Evolutionary conservation across 2,329 filamentous ascomycete genomes (phyloP), one percentile per base, ranked within the genome.

Genomic region (Paramyrothecium roridum): DNA sequence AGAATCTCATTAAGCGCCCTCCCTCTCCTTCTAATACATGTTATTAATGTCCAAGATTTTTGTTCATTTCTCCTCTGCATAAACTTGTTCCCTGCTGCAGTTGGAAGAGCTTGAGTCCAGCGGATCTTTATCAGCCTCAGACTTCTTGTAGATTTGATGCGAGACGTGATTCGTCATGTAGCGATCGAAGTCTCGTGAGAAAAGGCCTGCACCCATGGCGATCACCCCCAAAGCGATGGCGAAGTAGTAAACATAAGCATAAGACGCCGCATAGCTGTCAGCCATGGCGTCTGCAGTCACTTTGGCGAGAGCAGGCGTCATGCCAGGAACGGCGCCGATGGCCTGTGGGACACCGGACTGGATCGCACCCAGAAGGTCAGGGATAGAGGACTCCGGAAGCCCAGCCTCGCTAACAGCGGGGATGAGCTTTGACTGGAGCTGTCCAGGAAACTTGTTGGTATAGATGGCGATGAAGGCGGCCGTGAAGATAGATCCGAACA

Each of bases 201-300:
- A 52, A 22, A 55, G 13, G 11, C 55, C 54, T 8, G 60, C 59
- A 34, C 59, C 50, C 40, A 61, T 52, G 11, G 50, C 51, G 48
- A 61, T 22, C 8, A 55, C 49, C 10, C 59, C 57, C 23, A 62
- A 23, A 4, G 57, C 59, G 8, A 59, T 33, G 23, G 56, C 57
- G 2, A 54, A 54, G 34, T 62, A 62, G 48, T 58, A 62, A 13
- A 58, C 56, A 40, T 61, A 62, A n/a, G 57, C 52, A 48, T 59
- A 62, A 8, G 59, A 51, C 8, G 45, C 48, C 8, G 55, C 56
- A 50, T 62, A 62, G 43, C 53, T 50, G 26, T 62, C 54, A 16
- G 58, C 51, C 8, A 60, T 50, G 6, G 26, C 54, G 19, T 22
- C 46, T 3, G 56, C 55, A 12, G 57, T 53, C 7, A 61, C 22